Evolutionary conservation across 805 yeast genomes (phyloP).

Genomic region (Yarrowia divulgata): DNA sequence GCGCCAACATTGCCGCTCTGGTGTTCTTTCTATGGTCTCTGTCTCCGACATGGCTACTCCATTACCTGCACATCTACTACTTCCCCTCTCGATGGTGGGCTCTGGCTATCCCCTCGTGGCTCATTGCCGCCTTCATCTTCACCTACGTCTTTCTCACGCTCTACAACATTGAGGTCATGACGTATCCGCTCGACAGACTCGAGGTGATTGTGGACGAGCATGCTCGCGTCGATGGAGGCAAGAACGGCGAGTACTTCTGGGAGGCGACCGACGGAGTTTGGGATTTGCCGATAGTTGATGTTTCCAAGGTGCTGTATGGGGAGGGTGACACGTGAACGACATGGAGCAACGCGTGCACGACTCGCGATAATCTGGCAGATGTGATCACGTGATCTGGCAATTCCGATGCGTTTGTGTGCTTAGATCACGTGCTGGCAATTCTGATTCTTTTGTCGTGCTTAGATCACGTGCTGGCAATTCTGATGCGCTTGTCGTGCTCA

Average conservation of each 20-base stretch:
- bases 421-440: background rate
- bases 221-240: slow-evolving; percentile 53
- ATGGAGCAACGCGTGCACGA: too few relatives aligned
- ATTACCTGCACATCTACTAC: slow-evolving; percentile 64
- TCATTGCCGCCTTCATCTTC: slow-evolving; percentile 74
- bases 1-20: slow-evolving; percentile 62
- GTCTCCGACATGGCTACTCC: slow-evolving; percentile 65
- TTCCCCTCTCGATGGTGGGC: slow-evolving; percentile 96
- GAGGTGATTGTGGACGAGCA: slow-evolving; percentile 75
- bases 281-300: slow-evolving; percentile 71
- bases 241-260: slow-evolving; percentile 55
- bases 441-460: too few relatives aligned
- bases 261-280: slow-evolving; percentile 81
- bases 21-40: slow-evolving; percentile 78
- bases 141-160: slow-evolving; percentile 72
- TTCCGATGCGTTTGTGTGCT: too few relatives aligned
- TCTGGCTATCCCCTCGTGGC: slow-evolving; percentile 72
- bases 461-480: background rate
- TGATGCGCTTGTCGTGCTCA: too few relatives aligned
- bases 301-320: slow-evolving; percentile 47
- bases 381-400: background rate
- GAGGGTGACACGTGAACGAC: background rate
- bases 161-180: slow-evolving; percentile 78
- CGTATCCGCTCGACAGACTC: slow-evolving; percentile 64
- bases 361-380: too few relatives aligned